Evolutionary conservation across 768 basidiomycete species (phyloP), one percentile per base, ranked within the genome.

Genomic region (Mycena epipterygia): DNA sequence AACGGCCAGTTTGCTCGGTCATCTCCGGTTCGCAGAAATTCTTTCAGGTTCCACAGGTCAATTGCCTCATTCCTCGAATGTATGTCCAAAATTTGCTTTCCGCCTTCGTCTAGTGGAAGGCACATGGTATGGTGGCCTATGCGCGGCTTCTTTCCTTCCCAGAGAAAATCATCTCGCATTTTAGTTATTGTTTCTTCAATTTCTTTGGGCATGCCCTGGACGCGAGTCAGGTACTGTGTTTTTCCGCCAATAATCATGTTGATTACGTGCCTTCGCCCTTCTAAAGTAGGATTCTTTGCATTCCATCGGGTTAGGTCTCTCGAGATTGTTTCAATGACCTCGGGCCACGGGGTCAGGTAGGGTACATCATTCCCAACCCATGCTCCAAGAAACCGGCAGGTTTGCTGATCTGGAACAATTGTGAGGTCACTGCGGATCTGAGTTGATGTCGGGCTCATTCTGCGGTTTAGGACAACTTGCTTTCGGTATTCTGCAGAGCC

Each of bases 141-240:
- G n/a, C 65, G 55, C 3, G 64, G 25, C n/a, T 37, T 55, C n/a
- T 53, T 64, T 7, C 57, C 61, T 5, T 46, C 63, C 72, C 72
- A 73, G 13, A 73, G 29, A 35, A 69, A 70, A 5, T 5, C 14
- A n/a, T 65, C 23, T 17, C 29, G n/a, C n/a, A n/a, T n/a, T n/a
- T n/a, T n/a, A n/a, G n/a, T n/a, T n/a, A n/a, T n/a, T n/a, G n/a
- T n/a, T 33, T 65, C 37, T 41, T 61, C 64, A 32, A 71, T 51
- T 25, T 39, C 53, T 27, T 51, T 64, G 49, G 77, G 78, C 79
- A 80, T 80, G 2, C 79, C 76, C 53, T 79, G 78, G 0, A 76
- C 75, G 12, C 62, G 67, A 0, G 78, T 71, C 1, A 77, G 61
- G 65, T 74, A 80, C 66, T 80, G 80, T 5, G 78, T 76, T 64